Percentiles rank a stretch among this genome's conserved stretches.
phyloP scores from a whole-genome alignment of 768 basidiomycete species.

The Pleurotus citrinopileatus region DNA sequence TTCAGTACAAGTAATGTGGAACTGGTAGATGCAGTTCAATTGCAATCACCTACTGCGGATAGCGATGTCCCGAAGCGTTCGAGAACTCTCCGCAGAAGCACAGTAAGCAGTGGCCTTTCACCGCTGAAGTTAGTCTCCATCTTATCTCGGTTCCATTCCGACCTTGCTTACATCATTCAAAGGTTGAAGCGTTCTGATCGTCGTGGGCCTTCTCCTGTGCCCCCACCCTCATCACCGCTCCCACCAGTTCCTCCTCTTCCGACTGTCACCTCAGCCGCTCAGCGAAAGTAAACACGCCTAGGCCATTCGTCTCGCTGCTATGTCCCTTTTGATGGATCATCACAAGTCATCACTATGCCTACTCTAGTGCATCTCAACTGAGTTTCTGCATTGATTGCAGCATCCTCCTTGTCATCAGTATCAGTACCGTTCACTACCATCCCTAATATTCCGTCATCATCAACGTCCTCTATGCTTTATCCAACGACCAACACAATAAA shows the following conservation, averaged over 20 bases:
- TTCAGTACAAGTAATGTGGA: neutral
- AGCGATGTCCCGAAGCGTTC: constrained; percentile 2
- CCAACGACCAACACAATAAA: too few species aligned
- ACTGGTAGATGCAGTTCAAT: too few species aligned
- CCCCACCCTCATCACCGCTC: constrained; percentile 6
- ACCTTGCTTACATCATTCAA: neutral
- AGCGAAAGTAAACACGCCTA: neutral
- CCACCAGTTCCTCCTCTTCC: constrained; percentile 3
- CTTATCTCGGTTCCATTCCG: neutral
- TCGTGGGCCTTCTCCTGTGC: constrained; percentile 4
- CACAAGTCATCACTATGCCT: neutral
- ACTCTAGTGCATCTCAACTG: neutral
- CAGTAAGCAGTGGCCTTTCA: constrained; percentile 1
- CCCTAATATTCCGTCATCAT: neutral
- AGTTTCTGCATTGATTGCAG: constrained; percentile 9
- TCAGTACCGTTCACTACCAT: neutral
- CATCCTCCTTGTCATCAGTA: neutral
- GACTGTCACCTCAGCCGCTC: neutral
- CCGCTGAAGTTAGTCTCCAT: constrained; percentile 1
- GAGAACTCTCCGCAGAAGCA: constrained; percentile 1
- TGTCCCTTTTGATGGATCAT: neutral
- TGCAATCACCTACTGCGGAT: neutral
- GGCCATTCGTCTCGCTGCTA: neutral
- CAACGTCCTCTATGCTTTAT: neutral
- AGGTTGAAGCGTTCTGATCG: constrained; percentile 6